phyloP scores from a whole-genome alignment of 176 grass and related monocot species.

The Dendrocalamus sinicus region DNA sequence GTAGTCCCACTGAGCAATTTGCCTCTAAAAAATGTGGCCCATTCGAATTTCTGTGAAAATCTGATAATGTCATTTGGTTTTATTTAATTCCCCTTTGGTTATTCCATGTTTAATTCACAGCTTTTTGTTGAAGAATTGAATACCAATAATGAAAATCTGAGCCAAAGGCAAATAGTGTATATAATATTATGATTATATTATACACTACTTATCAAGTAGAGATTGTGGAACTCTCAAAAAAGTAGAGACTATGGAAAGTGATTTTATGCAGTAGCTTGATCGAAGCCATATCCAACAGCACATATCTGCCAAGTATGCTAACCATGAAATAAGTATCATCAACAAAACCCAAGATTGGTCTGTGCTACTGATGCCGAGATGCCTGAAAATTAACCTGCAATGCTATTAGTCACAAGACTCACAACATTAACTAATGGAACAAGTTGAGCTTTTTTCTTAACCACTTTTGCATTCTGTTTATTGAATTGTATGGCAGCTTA shows the following conservation, averaged over 20 bases:
- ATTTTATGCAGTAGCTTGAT: not conserved
- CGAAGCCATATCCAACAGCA: not conserved
- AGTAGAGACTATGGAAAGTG: slow-evolving; percentile 25
- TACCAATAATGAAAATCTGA: slow-evolving; percentile 1
- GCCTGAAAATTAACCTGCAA: slow-evolving; percentile 12
- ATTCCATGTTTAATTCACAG: not conserved
- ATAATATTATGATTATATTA: not conserved
- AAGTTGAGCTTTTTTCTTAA: not conserved
- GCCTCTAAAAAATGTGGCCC: not conserved
- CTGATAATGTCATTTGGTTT: not conserved
- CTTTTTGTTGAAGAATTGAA: not conserved
- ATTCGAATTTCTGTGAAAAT: not conserved
- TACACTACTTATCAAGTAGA: slow-evolving; percentile 13
- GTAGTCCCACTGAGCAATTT: not conserved
- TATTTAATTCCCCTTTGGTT: not conserved
- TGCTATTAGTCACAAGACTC: not conserved
- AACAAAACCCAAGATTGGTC: slow-evolving; percentile 1
- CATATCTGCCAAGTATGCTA: not conserved
- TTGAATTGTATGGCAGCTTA: not conserved
- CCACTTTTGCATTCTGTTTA: not conserved
- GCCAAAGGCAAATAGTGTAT: slow-evolving; percentile 17
- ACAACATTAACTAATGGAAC: not conserved
- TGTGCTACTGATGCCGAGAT: not conserved
- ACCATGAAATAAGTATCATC: not conserved
- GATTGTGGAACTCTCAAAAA: not conserved